Evolutionary conservation across 345 rosid genomes (phyloP), one percentile per base, ranked within the genome.

Genomic region (Eucalyptus cloeziana): DNA sequence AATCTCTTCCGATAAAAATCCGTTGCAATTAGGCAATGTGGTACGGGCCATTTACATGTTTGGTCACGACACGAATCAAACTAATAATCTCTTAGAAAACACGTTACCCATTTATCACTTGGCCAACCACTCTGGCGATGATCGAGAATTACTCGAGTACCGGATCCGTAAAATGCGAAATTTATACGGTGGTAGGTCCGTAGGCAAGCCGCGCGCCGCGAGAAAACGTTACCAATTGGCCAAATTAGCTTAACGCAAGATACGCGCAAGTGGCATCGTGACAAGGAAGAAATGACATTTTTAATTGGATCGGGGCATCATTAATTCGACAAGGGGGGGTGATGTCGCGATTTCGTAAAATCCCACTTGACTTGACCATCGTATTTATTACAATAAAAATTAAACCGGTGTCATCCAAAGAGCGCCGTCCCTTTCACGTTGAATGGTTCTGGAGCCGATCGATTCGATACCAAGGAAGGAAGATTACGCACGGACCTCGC

Each of bases 21-120:
- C 13, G 0, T 1, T 25, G 3, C 14, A 25, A 10, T 25, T 25
- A 5, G 17, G 33, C 17, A 30, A 14, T 30, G 16, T 27, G 12
- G 16, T n/a, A 62, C 0, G 5, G 2, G 19, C 17, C 37, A 62
- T 62, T 30, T 7, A 6, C 19, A 62, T 13, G 33, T 62, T 62
- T 1, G 1, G 3, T 30, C 15, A 13, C 9, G 2, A 3, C 33
- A 62, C 4, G 5, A 13, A 27, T 62, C 71, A 30, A 62, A 30
- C 17, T 62, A 30, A 30, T 13, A 14, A 30, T 62, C 37, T 30
- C 16, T n/a, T 12, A 14, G 8, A 30, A 27, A 62, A 30, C 8
- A 62, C 71, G 3, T 30, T 6, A 30, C 71, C 9, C 9, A 13
- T 62, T 30, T 30, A 12, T 12, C 3, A 60, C 69, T 60, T 11